Percentiles rank a stretch among this genome's conserved stretches.
Evolutionary conservation across 495 filamentous ascomycete species (phyloP).

Genomic region (Aspergillus saccharolyticus): DNA sequence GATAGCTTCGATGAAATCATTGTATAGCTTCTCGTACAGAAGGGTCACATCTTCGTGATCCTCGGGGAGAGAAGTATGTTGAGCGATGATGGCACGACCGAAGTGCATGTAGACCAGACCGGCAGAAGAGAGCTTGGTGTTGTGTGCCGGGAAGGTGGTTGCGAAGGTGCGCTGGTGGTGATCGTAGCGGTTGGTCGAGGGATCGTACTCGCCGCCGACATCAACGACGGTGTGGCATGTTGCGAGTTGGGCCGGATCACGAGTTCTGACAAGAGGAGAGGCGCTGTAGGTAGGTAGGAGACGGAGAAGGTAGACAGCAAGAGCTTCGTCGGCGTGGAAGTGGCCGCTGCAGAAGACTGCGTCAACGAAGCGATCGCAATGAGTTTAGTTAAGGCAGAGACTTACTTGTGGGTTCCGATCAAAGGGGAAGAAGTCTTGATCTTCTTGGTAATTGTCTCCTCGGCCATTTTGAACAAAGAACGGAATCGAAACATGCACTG

Average conservation of each 20-base stretch:
- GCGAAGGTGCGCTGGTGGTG: constrained; percentile 93
- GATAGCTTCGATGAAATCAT: constrained; percentile 88
- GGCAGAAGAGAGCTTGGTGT: constrained; percentile 86
- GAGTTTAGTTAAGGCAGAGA: not conserved
- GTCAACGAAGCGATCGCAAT: not conserved
- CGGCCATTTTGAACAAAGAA: constrained; percentile 51
- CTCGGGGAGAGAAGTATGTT: constrained; percentile 55
- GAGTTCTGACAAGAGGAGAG: constrained; percentile 76
- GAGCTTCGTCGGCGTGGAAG: constrained; percentile 98
- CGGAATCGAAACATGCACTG: constrained; percentile 29
- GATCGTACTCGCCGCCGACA: constrained; percentile 85
- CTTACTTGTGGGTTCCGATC: constrained; percentile 83
- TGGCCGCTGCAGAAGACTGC: constrained; percentile 55
- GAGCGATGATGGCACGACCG: constrained; percentile 72
- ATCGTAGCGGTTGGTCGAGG: constrained; percentile 73
- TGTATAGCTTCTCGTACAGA: constrained; percentile 85
- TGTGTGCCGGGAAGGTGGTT: constrained; percentile 68
- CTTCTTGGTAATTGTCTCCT: constrained; percentile 62
- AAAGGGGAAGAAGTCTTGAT: constrained; percentile 58
- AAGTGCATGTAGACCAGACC: constrained; percentile 96
- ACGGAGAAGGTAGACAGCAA: constrained; percentile 95
- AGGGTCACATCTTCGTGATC: constrained; percentile 63
- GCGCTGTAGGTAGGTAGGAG: constrained; percentile 73
- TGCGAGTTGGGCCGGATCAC: constrained; percentile 71
- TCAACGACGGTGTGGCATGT: constrained; percentile 94